Evolutionary conservation across 2,329 filamentous ascomycete species (phyloP).

Genomic region (Pseudogymnoascus sp.): DNA sequence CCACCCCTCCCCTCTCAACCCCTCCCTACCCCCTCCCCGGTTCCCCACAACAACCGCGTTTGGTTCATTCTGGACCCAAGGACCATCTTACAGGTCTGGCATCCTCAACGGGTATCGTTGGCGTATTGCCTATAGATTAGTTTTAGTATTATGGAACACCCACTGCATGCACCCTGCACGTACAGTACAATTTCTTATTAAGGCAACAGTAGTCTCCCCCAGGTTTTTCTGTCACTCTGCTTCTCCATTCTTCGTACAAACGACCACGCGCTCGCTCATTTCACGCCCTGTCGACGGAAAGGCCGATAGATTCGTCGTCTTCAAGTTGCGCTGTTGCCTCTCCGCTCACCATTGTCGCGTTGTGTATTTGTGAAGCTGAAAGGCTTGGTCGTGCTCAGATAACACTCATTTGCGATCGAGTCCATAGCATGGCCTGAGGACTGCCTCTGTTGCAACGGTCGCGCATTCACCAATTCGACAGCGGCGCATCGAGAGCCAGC

Average conservation of each 20-base stretch:
- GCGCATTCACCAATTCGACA: conserved; percentile 3
- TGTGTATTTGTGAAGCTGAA: background rate
- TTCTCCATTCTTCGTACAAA: background rate
- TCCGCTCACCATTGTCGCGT: background rate
- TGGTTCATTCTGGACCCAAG: conserved; percentile 8
- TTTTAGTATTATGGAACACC: conserved; percentile 5
- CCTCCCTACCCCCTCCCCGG: background rate
- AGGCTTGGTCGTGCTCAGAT: background rate
- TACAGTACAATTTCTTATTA: conserved; percentile 5
- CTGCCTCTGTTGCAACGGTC: conserved; percentile 4
- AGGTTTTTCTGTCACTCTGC: background rate
- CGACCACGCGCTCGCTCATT: background rate
- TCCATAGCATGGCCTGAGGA: background rate
- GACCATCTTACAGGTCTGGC: conserved; percentile 2
- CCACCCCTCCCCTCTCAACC: background rate
- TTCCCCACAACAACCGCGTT: conserved; percentile 3
- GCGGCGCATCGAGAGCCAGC: background rate
- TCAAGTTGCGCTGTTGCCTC: background rate
- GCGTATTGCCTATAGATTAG: background rate
- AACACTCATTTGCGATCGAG: background rate
- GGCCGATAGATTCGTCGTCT: background rate
- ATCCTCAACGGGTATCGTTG: background rate
- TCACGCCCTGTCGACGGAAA: background rate
- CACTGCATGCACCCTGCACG: background rate
- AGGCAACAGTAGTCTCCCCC: conserved; percentile 8